These are phyloP conservation scores for Trichosanthes truncata DNA, from an alignment of 306 rosid species.

Conservation along the genomic window DNA sequence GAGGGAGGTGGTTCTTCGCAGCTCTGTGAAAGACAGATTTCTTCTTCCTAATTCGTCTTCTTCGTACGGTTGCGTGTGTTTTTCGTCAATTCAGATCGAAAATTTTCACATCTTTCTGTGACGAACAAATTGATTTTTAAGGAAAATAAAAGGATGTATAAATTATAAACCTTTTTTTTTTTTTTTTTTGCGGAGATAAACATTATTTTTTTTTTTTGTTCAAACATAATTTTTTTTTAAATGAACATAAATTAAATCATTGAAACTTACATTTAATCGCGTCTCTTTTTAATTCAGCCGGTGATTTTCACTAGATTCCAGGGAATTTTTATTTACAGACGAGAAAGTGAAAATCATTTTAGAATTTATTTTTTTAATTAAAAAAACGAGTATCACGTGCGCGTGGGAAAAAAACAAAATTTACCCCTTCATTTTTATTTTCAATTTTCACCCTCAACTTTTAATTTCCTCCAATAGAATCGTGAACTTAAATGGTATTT, in stretches of 20 bases:
- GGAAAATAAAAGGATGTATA: neutral
- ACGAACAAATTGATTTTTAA: neutral
- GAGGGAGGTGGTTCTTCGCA: neutral
- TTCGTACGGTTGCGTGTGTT: neutral
- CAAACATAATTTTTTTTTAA: too few relatives aligned
- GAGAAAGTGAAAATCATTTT: neutral
- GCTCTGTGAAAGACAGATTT: neutral
- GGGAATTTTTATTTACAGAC: neutral
- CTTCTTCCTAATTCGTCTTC: constrained; percentile 3
- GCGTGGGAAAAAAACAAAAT: neutral
- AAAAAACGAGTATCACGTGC: neutral
- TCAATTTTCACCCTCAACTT: too few relatives aligned
- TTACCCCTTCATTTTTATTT: too few relatives aligned
- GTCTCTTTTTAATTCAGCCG: neutral
- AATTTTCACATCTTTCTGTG: neutral
- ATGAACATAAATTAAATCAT: neutral
- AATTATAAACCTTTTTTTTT: too few relatives aligned
- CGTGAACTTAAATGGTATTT: too few relatives aligned
- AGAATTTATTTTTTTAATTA: neutral
- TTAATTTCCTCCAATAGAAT: too few relatives aligned
- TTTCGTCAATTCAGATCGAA: constrained; percentile 2
- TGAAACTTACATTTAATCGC: neutral
- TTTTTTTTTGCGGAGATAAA: too few relatives aligned
- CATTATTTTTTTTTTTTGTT: too few relatives aligned
- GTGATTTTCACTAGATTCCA: neutral